A percentile compares a stretch with the other conserved stretches of the same genome.
Evolutionary conservation across 257 asterid genomes (phyloP).

Genomic region (Eustoma russellianum): DNA sequence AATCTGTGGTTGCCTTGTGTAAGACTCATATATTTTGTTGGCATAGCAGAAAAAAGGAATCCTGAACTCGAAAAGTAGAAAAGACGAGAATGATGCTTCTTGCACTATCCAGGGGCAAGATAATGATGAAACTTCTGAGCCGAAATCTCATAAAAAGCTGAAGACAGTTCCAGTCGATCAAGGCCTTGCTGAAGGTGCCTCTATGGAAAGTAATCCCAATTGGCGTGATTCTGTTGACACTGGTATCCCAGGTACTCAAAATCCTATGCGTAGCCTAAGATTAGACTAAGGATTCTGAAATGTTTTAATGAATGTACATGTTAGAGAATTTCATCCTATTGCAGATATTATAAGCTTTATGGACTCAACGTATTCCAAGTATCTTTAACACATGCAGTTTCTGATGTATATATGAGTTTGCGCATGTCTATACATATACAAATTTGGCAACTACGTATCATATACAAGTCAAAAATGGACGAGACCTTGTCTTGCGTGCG

Average conservation of each 20-base stretch:
- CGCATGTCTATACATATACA: no score
- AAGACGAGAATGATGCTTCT: conserved; percentile 15
- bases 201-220: conserved; percentile 8
- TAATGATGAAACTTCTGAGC: conserved; percentile 19
- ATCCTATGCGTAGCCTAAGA: not conserved
- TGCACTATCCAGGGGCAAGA: conserved; percentile 5
- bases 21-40: conserved; percentile 6
- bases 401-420: no score
- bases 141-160: conserved; percentile 21
- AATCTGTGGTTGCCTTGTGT: no score
- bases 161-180: conserved; percentile 18
- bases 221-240: conserved; percentile 10
- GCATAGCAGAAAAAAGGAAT: conserved; percentile 56
- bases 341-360: no score
- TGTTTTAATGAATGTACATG: no score
- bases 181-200: conserved; percentile 10
- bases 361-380: no score
- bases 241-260: conserved; percentile 51
- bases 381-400: no score
- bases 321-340: no score
- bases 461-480: no score
- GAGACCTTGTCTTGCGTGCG: no score
- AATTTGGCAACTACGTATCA: no score
- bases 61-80: conserved; percentile 35
- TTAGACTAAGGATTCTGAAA: not conserved